Evolutionary conservation across 2,329 filamentous ascomycete species (phyloP), one percentile per base, ranked within the genome.

Genomic region (Emergomyces pasteurianus): DNA sequence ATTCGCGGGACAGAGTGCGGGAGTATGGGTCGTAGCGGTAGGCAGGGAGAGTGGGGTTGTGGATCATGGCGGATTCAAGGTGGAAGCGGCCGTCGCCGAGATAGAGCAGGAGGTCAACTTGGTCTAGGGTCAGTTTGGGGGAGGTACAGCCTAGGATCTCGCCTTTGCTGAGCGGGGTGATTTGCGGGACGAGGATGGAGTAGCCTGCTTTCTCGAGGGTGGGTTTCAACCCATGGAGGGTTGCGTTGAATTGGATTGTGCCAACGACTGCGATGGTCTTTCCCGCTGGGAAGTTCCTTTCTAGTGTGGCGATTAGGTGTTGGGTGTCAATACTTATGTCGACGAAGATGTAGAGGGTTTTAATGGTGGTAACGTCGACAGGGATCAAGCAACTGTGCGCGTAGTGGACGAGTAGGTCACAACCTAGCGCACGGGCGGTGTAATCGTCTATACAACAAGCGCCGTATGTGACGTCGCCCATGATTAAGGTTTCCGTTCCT

Each of bases 371-470:
- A 16, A 97, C 89, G 67, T 95, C 92, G 12, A 97, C 91, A 0
- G 94, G 94, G 67, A 99, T 95, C 64, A 99, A 81, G 69, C 94
- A 99, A 71, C 89, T 95, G 76, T 99, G 94, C 1, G 94, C 94
- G 72, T 99, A 99, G 77, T 99, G 94, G 1, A 99, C 89, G 10
- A 99, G 81, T 7, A 99, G 79, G 68, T 99, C 94, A 72, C 94
- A 99, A 1, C 91, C 94, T 26, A 99, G 82, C 0, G 95, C 94
- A 52, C 92, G 82, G 1, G 94, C 95, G 0, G 94, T 99, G 76
- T 95, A 99, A 76, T 99, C 94, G 73, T 99, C 94, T 68, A 99
- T 96, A 72, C 94, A 99, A 79, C 94, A 99, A 26, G 94, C 94
- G 64, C 94, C 94, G 73, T 99, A 99, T 0, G 94, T 99, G 50